phyloP scores from a whole-genome alignment of 495 filamentous ascomycete genomes.

The Penicillium coffeae region DNA sequence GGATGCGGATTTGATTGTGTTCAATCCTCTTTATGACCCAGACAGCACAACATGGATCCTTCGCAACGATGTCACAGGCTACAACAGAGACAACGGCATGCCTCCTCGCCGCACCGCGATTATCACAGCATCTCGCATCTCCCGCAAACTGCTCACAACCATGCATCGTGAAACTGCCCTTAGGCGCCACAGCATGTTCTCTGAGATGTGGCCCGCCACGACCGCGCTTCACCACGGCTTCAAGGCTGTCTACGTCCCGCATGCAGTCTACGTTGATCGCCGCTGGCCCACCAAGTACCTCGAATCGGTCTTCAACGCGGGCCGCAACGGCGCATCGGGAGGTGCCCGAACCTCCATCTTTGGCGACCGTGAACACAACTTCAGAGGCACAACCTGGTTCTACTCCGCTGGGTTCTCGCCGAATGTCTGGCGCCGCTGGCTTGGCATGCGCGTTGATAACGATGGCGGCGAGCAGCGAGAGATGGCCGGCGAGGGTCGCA shows the following conservation, averaged over 20 bases:
- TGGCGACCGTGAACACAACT: constrained; percentile 85
- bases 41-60: constrained; percentile 85
- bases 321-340: constrained; percentile 72
- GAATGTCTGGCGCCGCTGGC: constrained; percentile 83
- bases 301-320: constrained; percentile 78
- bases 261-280: constrained; percentile 87
- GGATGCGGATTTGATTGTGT: constrained; percentile 87
- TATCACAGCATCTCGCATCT: constrained; percentile 79
- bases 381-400: constrained; percentile 87
- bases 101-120: constrained; percentile 85
- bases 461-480: constrained; percentile 84
- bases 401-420: constrained; percentile 83
- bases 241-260: constrained; percentile 92
- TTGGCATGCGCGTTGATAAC: constrained; percentile 78
- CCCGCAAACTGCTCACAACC: constrained; percentile 69
- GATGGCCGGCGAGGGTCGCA: constrained; percentile 70
- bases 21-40: constrained; percentile 93
- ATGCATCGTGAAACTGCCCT: constrained; percentile 89
- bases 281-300: constrained; percentile 80
- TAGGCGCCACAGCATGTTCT: constrained; percentile 83
- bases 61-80: constrained; percentile 84
- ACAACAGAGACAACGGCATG: constrained; percentile 61
- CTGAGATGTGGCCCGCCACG: constrained; percentile 92
- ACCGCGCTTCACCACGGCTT: constrained; percentile 86
- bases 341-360: constrained; percentile 73